phyloP scores from a whole-genome alignment of 2,329 filamentous ascomycete genomes.

The Talaromyces amestolkiae region DNA sequence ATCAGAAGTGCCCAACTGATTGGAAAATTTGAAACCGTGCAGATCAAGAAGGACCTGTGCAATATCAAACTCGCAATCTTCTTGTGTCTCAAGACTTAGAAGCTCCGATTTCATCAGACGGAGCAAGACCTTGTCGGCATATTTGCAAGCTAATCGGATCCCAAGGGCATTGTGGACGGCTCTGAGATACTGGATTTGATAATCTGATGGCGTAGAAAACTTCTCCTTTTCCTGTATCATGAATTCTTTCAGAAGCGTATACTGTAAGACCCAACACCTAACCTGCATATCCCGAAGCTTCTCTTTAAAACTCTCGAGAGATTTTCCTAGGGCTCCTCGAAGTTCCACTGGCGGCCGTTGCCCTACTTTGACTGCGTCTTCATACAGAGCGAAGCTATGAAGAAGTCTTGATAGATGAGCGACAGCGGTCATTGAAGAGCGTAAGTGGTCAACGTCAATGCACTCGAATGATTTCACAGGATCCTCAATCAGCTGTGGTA shows the following conservation, averaged over 20 bases:
- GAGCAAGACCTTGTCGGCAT: constrained; percentile 81
- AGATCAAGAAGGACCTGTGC: constrained; percentile 81
- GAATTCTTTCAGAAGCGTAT: constrained; percentile 72
- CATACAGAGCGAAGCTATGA: constrained; percentile 75
- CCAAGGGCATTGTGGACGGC: constrained; percentile 82
- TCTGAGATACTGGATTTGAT: constrained; percentile 75
- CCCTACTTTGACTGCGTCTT: constrained; percentile 81
- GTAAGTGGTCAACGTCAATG: constrained; percentile 75
- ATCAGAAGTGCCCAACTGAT: constrained; percentile 67
- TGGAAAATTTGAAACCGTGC: constrained; percentile 74
- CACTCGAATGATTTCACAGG: constrained; percentile 70
- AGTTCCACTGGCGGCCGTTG: constrained; percentile 61
- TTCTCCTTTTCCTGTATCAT: constrained; percentile 63
- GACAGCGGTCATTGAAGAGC: constrained; percentile 68
- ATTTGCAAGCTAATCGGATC: constrained; percentile 78
- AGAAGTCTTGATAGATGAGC: constrained; percentile 70
- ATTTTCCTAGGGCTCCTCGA: constrained; percentile 47
- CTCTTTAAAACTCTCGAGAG: constrained; percentile 54
- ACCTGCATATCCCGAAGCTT: constrained; percentile 85
- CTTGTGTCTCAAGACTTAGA: constrained; percentile 69
- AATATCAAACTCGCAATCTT: constrained; percentile 82
- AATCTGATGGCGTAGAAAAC: constrained; percentile 66
- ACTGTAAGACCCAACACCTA: constrained; percentile 83
- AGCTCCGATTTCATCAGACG: constrained; percentile 86
- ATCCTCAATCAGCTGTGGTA: constrained; percentile 68